Base-by-base conservation (phyloP, 2,329 filamentous ascomycete species). In the Nannizziopsis barbatae region DNA sequence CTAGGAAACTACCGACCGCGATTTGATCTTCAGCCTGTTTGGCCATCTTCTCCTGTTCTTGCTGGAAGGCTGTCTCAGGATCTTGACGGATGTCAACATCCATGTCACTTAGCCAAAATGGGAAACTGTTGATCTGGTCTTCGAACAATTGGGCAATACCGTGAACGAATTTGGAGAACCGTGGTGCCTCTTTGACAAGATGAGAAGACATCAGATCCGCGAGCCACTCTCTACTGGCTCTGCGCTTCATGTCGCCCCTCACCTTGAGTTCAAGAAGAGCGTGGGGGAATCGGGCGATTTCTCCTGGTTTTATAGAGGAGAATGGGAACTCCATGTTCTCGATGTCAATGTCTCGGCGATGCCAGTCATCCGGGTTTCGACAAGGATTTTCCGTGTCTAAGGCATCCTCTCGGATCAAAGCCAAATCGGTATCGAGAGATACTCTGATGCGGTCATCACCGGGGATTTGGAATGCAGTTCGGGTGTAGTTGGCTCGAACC, bases 91-190 rank as follows among this genome's bases (percentile, higher is more conserved):
- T 98, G 62, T 98, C 92, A 30, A 79, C 86, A 62, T 95, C 90
- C 38, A 96, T 75, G 53, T 94, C 85, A 58, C 83, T 83, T 31
- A 96, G 77, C 92, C 92, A 98, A 71, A 96, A 95, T 11, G 92
- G 92, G 60, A 96, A 81, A 53, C 80, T 89, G 69, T 96, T 96
- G 65, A 98, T 89, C 60, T 95, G 80, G 65, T 98, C 87, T 60
- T 96, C 92, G 57, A 96, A 96, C 1, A 98, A 75, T 35, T 83
- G 82, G 6, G 90, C 89, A 3, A 93, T 82, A 52, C 92, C 92
- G 59, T 98, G 90, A 2, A 94, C 84, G 58, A 96, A 98, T 65
- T 98, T 98, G 59, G 88, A 95, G 70, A 98, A 98, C 44, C 84
- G 80, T 1, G 89, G 86, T 0, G 85, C 82, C 40, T 88, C 81